A percentile compares a stretch with the other conserved stretches of the same genome.
Evolutionary conservation across 202 grass and related monocot genomes (phyloP).

Genomic region (Hordeum pubiflorum): DNA sequence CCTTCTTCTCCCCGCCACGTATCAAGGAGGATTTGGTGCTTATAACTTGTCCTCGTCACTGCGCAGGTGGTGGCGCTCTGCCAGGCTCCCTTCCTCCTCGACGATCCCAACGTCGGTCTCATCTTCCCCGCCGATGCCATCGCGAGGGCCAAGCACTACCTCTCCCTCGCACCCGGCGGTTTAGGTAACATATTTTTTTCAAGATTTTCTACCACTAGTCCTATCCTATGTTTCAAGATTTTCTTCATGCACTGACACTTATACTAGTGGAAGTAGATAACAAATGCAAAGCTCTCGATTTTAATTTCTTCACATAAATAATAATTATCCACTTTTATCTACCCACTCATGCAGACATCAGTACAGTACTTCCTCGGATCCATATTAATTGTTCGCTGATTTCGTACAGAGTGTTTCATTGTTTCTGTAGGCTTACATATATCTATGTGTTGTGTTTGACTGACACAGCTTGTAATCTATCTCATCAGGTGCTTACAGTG

Average conservation of each 20-base stretch:
- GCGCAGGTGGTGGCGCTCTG: slow-evolving; percentile 82
- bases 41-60: neutral
- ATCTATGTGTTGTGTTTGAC: neutral
- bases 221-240: neutral
- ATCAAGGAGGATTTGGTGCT: too few relatives aligned
- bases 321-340: neutral
- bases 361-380: neutral
- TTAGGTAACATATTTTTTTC: slow-evolving; percentile 48
- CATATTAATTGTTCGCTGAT: too few relatives aligned
- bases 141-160: slow-evolving; percentile 87
- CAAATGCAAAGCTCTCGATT: neutral
- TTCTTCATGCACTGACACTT: neutral
- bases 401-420: neutral
- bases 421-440: neutral
- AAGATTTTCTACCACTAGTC: neutral
- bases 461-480: slow-evolving; percentile 8
- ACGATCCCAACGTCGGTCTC: slow-evolving; percentile 88
- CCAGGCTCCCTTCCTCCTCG: slow-evolving; percentile 91
- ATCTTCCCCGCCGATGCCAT: slow-evolving; percentile 93
- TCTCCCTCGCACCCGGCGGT: slow-evolving; percentile 72
- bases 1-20: too few relatives aligned
- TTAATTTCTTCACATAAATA: neutral
- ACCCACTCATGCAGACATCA: neutral
- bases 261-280: neutral
- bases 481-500: slow-evolving; percentile 90